Conservation (phyloP, 208 protist genomes). For the Wallacemonas collosoma region DNA sequence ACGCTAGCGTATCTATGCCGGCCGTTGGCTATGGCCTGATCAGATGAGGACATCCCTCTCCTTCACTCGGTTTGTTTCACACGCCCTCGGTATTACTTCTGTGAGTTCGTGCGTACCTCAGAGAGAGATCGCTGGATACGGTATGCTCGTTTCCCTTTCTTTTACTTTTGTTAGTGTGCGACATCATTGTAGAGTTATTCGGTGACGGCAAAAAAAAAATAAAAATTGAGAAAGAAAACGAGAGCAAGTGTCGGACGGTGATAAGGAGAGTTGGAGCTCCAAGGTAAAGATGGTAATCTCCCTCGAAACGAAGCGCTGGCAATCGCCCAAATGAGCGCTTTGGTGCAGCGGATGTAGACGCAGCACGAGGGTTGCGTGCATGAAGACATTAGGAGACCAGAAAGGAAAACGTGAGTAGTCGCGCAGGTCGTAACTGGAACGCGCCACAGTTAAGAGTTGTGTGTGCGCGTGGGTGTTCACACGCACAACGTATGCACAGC, state of each 20-base stretch:
- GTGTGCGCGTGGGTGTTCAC: no score
- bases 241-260: background rate
- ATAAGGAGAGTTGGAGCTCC: background rate
- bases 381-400: no score
- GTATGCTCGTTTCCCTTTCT: conserved; percentile 9
- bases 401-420: no score
- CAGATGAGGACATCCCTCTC: conserved; percentile 20
- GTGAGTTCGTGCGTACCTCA: background rate
- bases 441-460: no score
- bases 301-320: no score
- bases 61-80: conserved; percentile 7
- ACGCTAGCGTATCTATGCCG: conserved; percentile 79
- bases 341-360: no score
- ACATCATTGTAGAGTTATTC: background rate
- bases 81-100: background rate
- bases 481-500: no score
- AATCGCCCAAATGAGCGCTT: no score
- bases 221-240: background rate
- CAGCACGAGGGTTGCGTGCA: no score
- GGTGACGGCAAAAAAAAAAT: conserved; percentile 1
- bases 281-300: no score
- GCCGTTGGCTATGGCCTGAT: conserved; percentile 33
- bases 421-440: no score
- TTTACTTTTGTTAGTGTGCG: conserved; percentile 11
- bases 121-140: background rate